Evolutionary conservation across 2,329 filamentous ascomycete species (phyloP).

Genomic region (Pseudogymnoascus sp.): DNA sequence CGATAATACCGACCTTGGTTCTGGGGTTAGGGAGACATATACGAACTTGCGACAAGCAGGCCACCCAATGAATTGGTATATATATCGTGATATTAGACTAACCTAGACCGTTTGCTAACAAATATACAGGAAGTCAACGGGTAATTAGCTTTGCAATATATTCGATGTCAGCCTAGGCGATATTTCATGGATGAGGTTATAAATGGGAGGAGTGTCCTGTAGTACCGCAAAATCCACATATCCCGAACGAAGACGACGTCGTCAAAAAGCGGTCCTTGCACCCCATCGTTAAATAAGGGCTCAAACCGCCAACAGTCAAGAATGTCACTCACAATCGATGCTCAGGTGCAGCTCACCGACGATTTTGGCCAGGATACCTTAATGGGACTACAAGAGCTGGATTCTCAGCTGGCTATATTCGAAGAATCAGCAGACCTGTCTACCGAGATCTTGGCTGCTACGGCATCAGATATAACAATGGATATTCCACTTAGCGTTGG

Average conservation of each 20-base stretch:
- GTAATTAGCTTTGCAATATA: conserved; percentile 15
- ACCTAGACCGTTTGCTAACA: conserved; percentile 11
- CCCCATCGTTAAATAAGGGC: background rate
- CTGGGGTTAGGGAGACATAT: background rate
- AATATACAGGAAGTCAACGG: background rate
- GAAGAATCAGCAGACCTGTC: conserved; percentile 24
- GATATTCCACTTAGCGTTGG: conserved; percentile 7
- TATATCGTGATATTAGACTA: conserved; percentile 9
- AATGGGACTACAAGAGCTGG: conserved; percentile 33
- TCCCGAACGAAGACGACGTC: conserved; percentile 29
- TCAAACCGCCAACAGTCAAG: conserved; percentile 30
- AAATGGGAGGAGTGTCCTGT: conserved; percentile 26
- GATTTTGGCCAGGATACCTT: conserved; percentile 31
- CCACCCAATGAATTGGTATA: conserved; percentile 10
- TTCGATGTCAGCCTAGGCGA: conserved; percentile 22
- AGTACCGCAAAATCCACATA: conserved; percentile 24
- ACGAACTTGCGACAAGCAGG: conserved; percentile 1
- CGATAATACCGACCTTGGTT: conserved; percentile 10
- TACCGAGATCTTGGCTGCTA: background rate
- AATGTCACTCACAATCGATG: conserved; percentile 33
- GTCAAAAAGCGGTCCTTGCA: conserved; percentile 1
- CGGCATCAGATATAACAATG: conserved; percentile 2
- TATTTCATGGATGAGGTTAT: conserved; percentile 23
- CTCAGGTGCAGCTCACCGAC: conserved; percentile 31
- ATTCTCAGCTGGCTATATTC: conserved; percentile 34